A percentile compares a stretch with the other conserved stretches of the same genome.
phyloP scores from a whole-genome alignment of 2,329 filamentous ascomycete species.

The Botrytis elliptica region DNA sequence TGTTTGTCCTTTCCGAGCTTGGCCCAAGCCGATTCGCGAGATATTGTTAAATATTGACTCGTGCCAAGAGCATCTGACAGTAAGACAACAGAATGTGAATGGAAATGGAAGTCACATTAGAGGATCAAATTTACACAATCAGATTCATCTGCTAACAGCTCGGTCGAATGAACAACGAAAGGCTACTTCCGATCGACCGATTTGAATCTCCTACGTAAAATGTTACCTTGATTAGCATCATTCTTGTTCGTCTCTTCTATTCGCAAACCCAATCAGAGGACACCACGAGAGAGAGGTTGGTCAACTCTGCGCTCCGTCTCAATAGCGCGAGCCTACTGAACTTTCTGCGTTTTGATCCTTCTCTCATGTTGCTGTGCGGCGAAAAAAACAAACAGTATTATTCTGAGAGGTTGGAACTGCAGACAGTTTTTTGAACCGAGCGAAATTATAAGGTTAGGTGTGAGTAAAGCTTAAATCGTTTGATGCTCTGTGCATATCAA shows the following conservation, averaged over 20 bases:
- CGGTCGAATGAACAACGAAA: background rate
- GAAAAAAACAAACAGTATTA: too few species aligned
- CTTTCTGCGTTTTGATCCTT: background rate
- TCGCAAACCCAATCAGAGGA: background rate
- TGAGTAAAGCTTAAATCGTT: background rate
- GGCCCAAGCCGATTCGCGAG: background rate
- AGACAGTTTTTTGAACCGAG: background rate
- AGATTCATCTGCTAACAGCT: background rate
- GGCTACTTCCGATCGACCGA: background rate
- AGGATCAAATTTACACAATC: background rate
- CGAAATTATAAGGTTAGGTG: too few species aligned
- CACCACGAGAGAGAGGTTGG: background rate
- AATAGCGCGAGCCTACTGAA: background rate
- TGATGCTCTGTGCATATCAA: background rate
- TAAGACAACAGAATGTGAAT: background rate
- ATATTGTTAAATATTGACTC: conserved; percentile 3
- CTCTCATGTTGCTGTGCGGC: background rate
- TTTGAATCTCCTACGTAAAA: background rate
- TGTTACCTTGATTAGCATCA: background rate
- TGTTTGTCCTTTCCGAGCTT: background rate
- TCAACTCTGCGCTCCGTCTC: background rate
- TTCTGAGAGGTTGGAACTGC: background rate
- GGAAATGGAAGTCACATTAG: background rate
- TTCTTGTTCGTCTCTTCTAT: background rate
- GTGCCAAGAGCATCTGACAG: conserved; percentile 20